A percentile compares a stretch with the other conserved stretches of the same genome.
Evolutionary conservation across 202 grass and related monocot genomes (phyloP).

Genomic region (Cymbopogon flexuosus): DNA sequence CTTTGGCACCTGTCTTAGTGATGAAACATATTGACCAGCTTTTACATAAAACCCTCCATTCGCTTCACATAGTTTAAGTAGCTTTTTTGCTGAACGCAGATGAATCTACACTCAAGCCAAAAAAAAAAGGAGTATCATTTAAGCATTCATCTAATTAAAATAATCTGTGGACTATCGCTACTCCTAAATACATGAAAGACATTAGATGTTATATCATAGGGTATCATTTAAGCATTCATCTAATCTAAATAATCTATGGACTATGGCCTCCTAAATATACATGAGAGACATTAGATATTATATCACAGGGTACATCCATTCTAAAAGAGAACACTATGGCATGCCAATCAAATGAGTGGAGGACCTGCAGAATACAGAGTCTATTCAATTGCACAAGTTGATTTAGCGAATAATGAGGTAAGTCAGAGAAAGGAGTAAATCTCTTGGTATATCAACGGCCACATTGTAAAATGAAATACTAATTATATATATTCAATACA

Average conservation of each 20-base stretch:
- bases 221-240: no score
- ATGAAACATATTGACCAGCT: conserved; percentile 91
- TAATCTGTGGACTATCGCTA: background rate
- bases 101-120: conserved; percentile 51
- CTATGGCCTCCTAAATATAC: no score
- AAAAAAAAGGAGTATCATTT: background rate
- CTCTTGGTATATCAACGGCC: background rate
- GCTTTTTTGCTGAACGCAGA: conserved; percentile 69
- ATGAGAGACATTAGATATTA: no score
- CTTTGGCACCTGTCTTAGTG: conserved; percentile 75
- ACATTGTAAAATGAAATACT: background rate
- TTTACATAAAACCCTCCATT: conserved; percentile 97
- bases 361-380: background rate
- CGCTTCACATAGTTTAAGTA: conserved; percentile 67
- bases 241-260: no score
- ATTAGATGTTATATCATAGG: background rate
- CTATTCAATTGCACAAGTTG: conserved; percentile 2
- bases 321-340: background rate
- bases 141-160: background rate
- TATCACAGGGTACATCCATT: background rate
- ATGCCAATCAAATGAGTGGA: background rate
- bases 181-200: background rate
- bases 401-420: background rate
- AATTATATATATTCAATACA: background rate
- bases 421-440: background rate